Conservation (phyloP, 495 filamentous ascomycete genomes). For the Lophiotrema nucula region DNA sequence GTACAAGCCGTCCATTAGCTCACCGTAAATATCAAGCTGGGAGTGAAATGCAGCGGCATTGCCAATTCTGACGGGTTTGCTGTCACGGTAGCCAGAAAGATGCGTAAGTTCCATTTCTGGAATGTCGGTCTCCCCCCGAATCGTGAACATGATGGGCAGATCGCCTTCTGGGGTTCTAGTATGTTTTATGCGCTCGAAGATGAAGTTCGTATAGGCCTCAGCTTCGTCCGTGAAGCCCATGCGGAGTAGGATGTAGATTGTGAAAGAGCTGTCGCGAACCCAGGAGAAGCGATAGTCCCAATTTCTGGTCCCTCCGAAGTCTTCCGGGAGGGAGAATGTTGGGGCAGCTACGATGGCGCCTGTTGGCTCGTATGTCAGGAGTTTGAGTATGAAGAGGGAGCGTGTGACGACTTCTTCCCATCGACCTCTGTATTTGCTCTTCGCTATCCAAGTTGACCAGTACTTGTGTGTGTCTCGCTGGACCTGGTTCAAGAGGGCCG, state of each 20-base stretch:
- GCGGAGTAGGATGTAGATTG: slow-evolving; percentile 68
- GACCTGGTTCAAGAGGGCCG: slow-evolving; percentile 51
- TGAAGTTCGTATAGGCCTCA: slow-evolving; percentile 72
- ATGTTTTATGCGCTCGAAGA: slow-evolving; percentile 62
- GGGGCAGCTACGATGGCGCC: slow-evolving; percentile 57
- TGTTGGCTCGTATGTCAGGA: slow-evolving; percentile 66
- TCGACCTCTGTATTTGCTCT: slow-evolving; percentile 65
- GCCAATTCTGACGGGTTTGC: slow-evolving; percentile 68
- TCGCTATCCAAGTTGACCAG: slow-evolving; percentile 70
- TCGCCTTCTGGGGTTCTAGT: slow-evolving; percentile 49
- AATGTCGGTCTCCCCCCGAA: slow-evolving; percentile 68
- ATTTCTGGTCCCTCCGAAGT: slow-evolving; percentile 68
- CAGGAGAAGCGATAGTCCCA: slow-evolving; percentile 77
- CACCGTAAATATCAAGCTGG: slow-evolving; percentile 74
- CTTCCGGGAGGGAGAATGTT: slow-evolving; percentile 69
- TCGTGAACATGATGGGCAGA: slow-evolving; percentile 77
- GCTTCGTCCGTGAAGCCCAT: slow-evolving; percentile 72
- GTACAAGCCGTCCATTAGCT: slow-evolving; percentile 73
- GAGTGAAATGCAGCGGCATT: slow-evolving; percentile 72
- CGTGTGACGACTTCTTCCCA: slow-evolving; percentile 67
- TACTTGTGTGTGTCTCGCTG: slow-evolving; percentile 65
- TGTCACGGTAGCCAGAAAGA: slow-evolving; percentile 65
- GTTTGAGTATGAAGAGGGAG: slow-evolving; percentile 68
- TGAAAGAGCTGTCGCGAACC: slow-evolving; percentile 73
- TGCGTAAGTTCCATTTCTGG: slow-evolving; percentile 56